Evolutionary conservation across 139 green algal genomes (phyloP).

Genomic region (Edaphochlamys debaryana): DNA sequence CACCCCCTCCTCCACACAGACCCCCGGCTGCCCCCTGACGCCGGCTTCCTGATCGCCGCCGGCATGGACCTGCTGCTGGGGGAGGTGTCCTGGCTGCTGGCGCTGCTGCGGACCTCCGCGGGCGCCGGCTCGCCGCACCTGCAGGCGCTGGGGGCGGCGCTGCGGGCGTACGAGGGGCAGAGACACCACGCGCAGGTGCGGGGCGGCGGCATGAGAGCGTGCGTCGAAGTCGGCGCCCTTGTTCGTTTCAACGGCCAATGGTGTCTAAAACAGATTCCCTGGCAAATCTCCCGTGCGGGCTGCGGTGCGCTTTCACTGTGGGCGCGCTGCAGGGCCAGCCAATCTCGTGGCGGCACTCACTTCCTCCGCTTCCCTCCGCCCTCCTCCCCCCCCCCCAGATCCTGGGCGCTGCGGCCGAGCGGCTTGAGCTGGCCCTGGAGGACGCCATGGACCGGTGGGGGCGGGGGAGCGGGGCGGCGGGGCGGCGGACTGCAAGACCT

Average conservation of each 20-base stretch:
- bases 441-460: constrained; percentile 36
- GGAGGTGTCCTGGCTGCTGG: constrained; percentile 50
- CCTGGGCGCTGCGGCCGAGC: too few relatives aligned
- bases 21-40: constrained; percentile 21
- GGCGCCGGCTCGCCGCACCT: constrained; percentile 45
- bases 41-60: constrained; percentile 44
- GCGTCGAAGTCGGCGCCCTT: too few relatives aligned
- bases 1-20: constrained; percentile 2
- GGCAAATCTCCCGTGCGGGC: too few relatives aligned
- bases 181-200: neutral
- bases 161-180: constrained; percentile 38
- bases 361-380: too few relatives aligned
- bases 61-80: constrained; percentile 45
- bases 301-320: too few relatives aligned
- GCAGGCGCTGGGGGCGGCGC: constrained; percentile 28
- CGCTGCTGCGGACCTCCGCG: constrained; percentile 18
- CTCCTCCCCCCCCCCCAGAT: too few relatives aligned
- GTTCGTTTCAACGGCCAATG: too few relatives aligned
- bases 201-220: too few relatives aligned
- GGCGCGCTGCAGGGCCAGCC: too few relatives aligned
- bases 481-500: too few relatives aligned
- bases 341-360: too few relatives aligned
- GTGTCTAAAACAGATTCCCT: too few relatives aligned
- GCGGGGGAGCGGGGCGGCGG: neutral
- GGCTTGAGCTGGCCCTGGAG: constrained; percentile 33